Evolutionary conservation across 306 rosid species (phyloP).

Genomic region (Lathyrus sativus): DNA sequence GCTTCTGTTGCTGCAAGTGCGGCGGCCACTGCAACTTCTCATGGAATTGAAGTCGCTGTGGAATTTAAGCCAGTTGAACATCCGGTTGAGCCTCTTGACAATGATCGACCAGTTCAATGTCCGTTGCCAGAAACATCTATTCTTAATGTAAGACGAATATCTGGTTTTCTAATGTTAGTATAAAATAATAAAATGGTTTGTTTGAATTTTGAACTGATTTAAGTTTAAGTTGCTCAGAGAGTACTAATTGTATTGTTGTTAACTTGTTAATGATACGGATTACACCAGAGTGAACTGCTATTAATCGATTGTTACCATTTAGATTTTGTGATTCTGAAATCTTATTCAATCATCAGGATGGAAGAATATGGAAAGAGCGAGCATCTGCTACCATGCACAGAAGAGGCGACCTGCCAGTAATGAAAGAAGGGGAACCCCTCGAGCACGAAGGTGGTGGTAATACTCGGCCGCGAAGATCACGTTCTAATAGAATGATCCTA

Average conservation of each 20-base stretch:
- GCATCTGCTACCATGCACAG: constrained; percentile 70
- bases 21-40: constrained; percentile 56
- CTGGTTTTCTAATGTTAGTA: constrained; percentile 15
- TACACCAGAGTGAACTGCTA: not conserved
- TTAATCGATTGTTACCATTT: not conserved
- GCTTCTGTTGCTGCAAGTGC: constrained; percentile 45
- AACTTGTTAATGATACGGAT: not conserved
- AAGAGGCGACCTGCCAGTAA: constrained; percentile 73
- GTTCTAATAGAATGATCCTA: constrained; percentile 62
- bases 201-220: constrained; percentile 18
- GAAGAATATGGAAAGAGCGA: constrained; percentile 94
- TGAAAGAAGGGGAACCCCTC: constrained; percentile 65
- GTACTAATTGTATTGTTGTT: not conserved
- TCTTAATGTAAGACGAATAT: constrained; percentile 67
- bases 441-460: constrained; percentile 48
- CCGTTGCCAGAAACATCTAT: constrained; percentile 93
- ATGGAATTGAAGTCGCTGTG: constrained; percentile 86
- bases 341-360: constrained; percentile 63
- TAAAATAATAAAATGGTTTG: not conserved
- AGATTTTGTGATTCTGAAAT: constrained; percentile 36
- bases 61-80: constrained; percentile 98
- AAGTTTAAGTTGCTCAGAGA: not conserved
- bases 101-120: constrained; percentile 81
- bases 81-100: constrained; percentile 83
- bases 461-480: constrained; percentile 54